phyloP scores from a whole-genome alignment of 2,329 filamentous ascomycete genomes.

The Monosporascus cannonballus region DNA sequence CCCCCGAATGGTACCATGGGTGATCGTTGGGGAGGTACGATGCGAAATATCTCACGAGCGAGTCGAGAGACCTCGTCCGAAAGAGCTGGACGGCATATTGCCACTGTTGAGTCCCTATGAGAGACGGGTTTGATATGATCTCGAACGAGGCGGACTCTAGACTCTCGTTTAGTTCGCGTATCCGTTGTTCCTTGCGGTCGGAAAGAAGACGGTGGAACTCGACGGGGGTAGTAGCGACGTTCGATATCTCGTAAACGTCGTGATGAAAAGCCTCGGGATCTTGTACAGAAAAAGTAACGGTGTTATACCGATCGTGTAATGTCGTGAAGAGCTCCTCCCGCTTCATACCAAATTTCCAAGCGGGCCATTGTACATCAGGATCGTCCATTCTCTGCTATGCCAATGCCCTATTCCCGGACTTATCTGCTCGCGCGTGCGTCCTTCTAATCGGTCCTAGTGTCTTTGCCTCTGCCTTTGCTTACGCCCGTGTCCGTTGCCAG shows the following conservation, averaged over 20 bases:
- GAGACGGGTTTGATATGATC: conserved; percentile 53
- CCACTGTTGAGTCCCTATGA: conserved; percentile 56
- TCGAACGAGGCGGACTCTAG: conserved; percentile 53
- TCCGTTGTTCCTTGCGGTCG: conserved; percentile 46
- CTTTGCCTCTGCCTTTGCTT: not conserved
- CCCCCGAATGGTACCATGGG: conserved; percentile 29
- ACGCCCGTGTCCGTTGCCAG: not conserved
- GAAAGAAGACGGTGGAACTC: conserved; percentile 51
- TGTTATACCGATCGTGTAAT: conserved; percentile 56
- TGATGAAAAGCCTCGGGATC: conserved; percentile 56
- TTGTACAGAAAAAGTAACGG: conserved; percentile 48
- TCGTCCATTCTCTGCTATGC: conserved; percentile 45
- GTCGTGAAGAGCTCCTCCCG: conserved; percentile 51
- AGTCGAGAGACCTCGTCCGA: conserved; percentile 52
- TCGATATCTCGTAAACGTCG: conserved; percentile 54
- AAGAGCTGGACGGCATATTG: conserved; percentile 53
- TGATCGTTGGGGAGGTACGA: conserved; percentile 51
- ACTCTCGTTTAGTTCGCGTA: conserved; percentile 48
- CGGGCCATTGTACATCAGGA: conserved; percentile 46
- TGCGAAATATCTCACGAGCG: conserved; percentile 53
- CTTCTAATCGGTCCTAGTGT: not conserved
- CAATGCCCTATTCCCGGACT: not conserved
- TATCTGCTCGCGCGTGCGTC: not conserved
- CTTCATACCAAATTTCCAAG: conserved; percentile 60
- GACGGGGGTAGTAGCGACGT: conserved; percentile 40